Evolutionary conservation across 768 basidiomycete genomes (phyloP).

Genomic region (Tulasnella sp.): DNA sequence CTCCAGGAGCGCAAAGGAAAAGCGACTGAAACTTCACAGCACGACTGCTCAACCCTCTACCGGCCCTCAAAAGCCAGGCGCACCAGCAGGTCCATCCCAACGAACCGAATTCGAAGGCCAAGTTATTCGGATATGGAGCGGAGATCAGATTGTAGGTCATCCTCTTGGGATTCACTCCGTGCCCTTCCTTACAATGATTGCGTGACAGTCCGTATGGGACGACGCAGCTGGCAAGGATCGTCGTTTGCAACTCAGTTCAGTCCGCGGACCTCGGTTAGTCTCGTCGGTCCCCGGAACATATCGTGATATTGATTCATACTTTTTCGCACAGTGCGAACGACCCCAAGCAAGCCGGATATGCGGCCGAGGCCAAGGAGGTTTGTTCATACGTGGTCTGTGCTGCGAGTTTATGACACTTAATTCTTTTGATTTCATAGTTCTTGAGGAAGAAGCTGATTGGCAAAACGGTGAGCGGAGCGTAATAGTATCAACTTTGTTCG

Average conservation of each 20-base stretch:
- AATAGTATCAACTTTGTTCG: too few species aligned
- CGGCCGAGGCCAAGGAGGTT: constrained; percentile 79
- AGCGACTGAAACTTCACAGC: constrained; percentile 54
- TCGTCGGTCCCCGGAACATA: constrained; percentile 7
- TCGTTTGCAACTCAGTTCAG: constrained; percentile 80
- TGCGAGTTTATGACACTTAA: background rate
- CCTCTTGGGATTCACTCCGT: constrained; percentile 20
- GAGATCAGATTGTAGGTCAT: constrained; percentile 65
- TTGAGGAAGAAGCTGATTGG: constrained; percentile 88
- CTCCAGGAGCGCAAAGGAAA: constrained; percentile 55
- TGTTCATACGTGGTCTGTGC: background rate
- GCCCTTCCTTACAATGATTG: background rate
- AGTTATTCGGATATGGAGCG: constrained; percentile 84
- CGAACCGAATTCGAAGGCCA: constrained; percentile 57
- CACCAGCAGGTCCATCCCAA: constrained; percentile 29
- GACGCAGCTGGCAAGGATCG: constrained; percentile 69
- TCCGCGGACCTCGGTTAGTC: constrained; percentile 69
- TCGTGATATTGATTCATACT: background rate
- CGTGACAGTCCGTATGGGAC: constrained; percentile 52
- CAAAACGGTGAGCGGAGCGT: constrained; percentile 53
- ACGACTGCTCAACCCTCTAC: constrained; percentile 33
- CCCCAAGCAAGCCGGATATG: constrained; percentile 77
- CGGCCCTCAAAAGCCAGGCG: constrained; percentile 29
- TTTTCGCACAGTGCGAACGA: constrained; percentile 57
- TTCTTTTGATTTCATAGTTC: constrained; percentile 37